A percentile compares a stretch with the other conserved stretches of the same genome.
Evolutionary conservation across 129 eudicot genomes (phyloP).

Genomic region (Ambrosia artemisiifolia): DNA sequence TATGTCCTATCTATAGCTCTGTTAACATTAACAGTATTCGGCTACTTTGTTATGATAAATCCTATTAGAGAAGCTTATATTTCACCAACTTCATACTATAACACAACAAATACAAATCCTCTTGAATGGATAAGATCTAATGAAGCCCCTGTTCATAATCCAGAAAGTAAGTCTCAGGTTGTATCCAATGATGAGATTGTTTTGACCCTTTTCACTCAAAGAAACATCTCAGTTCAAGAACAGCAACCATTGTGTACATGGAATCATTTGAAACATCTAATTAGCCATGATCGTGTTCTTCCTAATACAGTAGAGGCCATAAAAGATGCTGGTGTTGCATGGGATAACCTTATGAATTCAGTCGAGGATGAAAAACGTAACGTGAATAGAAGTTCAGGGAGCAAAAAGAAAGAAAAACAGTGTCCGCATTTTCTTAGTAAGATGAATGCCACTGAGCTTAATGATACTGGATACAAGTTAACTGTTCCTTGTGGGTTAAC

Average conservation of each 20-base stretch:
- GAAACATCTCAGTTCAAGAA: conserved; percentile 59
- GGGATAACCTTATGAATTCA: conserved; percentile 81
- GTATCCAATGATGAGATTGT: conserved; percentile 53
- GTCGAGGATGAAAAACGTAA: conserved; percentile 62
- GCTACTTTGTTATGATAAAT: conserved; percentile 48
- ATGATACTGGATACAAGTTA: conserved; percentile 61
- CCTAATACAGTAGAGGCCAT: conserved; percentile 88
- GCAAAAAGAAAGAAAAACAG: conserved; percentile 69
- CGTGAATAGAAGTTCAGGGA: conserved; percentile 50
- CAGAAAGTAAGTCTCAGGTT: conserved; percentile 49
- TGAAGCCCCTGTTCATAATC: conserved; percentile 53
- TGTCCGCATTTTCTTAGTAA: conserved; percentile 90
- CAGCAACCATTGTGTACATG: conserved; percentile 63
- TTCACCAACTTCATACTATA: conserved; percentile 43
- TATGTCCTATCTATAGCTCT: conserved; percentile 58
- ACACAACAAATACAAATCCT: conserved; percentile 67
- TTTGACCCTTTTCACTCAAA: conserved; percentile 47
- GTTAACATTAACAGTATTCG: conserved; percentile 53
- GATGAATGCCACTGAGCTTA: conserved; percentile 62
- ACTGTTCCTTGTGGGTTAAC: conserved; percentile 91
- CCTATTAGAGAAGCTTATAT: conserved; percentile 52
- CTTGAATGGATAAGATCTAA: conserved; percentile 72
- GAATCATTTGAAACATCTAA: conserved; percentile 64
- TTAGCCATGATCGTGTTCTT: conserved; percentile 57
- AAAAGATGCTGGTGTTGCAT: conserved; percentile 73